Conservation (phyloP, 1,284 basidiomycete species). For the Cutaneotrichosporon sp. region DNA sequence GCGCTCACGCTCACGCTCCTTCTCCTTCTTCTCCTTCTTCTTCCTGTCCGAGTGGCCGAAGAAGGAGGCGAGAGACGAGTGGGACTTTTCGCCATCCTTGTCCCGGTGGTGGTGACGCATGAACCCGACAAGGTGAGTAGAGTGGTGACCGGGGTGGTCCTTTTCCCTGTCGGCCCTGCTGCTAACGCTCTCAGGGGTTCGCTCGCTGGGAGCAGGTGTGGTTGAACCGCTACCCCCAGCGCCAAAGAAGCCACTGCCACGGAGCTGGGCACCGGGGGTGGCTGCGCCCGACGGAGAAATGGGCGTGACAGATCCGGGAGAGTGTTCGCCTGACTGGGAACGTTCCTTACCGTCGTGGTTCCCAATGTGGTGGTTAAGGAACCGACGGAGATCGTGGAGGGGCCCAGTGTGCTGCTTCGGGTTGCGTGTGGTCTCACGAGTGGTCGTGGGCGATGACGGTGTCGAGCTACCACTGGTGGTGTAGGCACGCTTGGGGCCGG, state of each 20-base stretch:
- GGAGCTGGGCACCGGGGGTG: conserved; percentile 42
- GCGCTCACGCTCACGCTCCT: conserved; percentile 21
- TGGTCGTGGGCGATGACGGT: conserved; percentile 39
- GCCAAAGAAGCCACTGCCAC: conserved; percentile 36
- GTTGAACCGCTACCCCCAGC: conserved; percentile 18
- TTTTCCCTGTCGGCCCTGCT: conserved; percentile 15
- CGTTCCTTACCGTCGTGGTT: conserved; percentile 13
- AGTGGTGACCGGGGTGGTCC: conserved; percentile 35
- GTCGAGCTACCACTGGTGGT: conserved; percentile 12
- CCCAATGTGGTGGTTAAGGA: conserved; percentile 81
- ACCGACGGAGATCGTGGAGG: conserved; percentile 83
- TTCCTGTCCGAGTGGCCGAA: conserved; percentile 46
- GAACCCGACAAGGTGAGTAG: conserved; percentile 48
- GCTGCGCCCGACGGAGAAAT: conserved; percentile 33
- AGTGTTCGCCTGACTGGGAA: background rate
- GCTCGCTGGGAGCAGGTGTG: conserved; percentile 17
- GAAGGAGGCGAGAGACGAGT: conserved; percentile 46
- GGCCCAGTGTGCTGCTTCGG: conserved; percentile 55
- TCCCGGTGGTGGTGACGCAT: conserved; percentile 48
- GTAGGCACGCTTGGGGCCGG: conserved; percentile 31
- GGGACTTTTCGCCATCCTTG: conserved; percentile 48
- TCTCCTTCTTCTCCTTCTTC: conserved; percentile 34
- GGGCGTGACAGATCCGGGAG: conserved; percentile 19
- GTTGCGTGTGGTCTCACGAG: conserved; percentile 46
- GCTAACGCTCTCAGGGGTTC: conserved; percentile 10